Evolutionary conservation across 2,329 filamentous ascomycete genomes (phyloP).

Genomic region (Didymella glomerata): DNA sequence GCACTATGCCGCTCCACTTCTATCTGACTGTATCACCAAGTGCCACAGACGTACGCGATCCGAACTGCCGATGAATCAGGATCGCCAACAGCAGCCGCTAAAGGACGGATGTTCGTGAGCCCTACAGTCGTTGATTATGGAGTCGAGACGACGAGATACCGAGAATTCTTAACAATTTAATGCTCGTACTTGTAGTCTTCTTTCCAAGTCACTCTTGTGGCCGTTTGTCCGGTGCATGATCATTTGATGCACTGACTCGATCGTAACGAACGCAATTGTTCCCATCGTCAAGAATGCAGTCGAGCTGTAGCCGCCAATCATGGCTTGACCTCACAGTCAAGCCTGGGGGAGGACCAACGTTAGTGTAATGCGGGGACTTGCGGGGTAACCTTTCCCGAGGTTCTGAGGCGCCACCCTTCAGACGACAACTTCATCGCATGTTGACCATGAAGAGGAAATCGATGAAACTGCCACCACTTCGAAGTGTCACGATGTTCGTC

Average conservation of each 20-base stretch:
- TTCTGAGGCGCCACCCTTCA: background rate
- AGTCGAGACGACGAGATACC: background rate
- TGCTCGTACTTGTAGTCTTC: background rate
- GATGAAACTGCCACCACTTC: background rate
- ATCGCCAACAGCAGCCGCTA: background rate
- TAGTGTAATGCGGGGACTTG: conserved; percentile 11
- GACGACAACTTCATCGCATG: background rate
- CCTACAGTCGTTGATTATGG: background rate
- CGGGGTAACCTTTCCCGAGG: conserved; percentile 15
- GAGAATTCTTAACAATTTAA: background rate
- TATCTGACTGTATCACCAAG: background rate
- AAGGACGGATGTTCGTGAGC: background rate
- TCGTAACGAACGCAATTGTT: background rate
- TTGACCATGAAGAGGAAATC: background rate
- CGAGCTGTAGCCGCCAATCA: background rate
- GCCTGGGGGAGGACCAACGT: background rate
- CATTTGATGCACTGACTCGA: background rate
- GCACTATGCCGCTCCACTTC: background rate
- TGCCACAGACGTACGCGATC: background rate
- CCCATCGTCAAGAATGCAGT: background rate
- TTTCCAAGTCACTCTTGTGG: background rate
- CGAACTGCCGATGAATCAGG: background rate
- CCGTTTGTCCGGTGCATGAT: background rate
- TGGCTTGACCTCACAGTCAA: background rate
- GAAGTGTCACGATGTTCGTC: background rate